Percentiles rank a stretch among this genome's conserved stretches.
Evolutionary conservation across 2,329 filamentous ascomycete genomes (phyloP).

Genomic region (Trichoderma sp.): DNA sequence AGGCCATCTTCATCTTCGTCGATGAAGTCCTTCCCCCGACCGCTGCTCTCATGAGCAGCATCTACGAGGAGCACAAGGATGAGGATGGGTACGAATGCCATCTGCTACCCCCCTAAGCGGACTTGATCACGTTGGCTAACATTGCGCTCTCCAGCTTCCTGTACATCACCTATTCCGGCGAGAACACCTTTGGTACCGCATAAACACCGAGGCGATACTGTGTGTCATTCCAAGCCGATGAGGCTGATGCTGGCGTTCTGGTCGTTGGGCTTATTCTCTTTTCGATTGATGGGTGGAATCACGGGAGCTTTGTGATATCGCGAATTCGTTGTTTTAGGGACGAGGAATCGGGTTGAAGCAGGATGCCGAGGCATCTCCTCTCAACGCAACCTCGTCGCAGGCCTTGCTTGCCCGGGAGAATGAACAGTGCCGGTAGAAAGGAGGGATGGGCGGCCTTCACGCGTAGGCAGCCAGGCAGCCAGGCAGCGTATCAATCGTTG

Average conservation of each 20-base stretch:
- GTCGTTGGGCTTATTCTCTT: conserved; percentile 37
- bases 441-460: not conserved
- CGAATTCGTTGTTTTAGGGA: conserved; percentile 21
- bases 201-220: conserved; percentile 29
- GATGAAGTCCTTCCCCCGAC: conserved; percentile 97
- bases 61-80: conserved; percentile 99
- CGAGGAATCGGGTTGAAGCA: conserved; percentile 13
- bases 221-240: conserved; percentile 29
- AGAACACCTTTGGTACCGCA: conserved; percentile 87
- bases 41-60: conserved; percentile 97
- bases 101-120: not conserved
- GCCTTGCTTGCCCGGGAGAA: conserved; percentile 2
- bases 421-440: conserved; percentile 1
- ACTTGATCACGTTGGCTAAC: not conserved
- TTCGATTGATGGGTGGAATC: conserved; percentile 33
- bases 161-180: conserved; percentile 99
- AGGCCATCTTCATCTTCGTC: conserved; percentile 99
- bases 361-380: conserved; percentile 7
- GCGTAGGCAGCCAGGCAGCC: conserved; percentile 7
- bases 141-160: conserved; percentile 66
- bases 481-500: not conserved
- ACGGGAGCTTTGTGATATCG: conserved; percentile 36
- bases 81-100: conserved; percentile 62
- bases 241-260: conserved; percentile 43
- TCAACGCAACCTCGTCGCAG: conserved; percentile 9